Conservation (phyloP, 1,284 basidiomycete genomes). For the Naganishia cerealis region DNA sequence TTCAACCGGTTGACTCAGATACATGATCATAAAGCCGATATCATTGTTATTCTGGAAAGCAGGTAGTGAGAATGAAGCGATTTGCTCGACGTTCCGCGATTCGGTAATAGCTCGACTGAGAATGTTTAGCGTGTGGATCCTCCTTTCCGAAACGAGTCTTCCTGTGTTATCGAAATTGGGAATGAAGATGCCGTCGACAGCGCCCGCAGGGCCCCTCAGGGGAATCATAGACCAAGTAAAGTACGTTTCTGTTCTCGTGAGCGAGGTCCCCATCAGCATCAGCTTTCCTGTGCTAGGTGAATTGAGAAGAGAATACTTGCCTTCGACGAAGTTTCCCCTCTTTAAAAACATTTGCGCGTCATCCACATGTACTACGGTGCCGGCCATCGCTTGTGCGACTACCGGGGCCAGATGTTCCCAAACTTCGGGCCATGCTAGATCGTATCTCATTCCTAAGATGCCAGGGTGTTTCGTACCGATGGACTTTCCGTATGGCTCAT, state of each 20-base stretch:
- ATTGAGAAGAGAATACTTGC: not conserved
- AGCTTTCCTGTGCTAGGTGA: too few species aligned
- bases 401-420: conserved; percentile 33
- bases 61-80: conserved; percentile 9
- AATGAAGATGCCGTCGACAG: conserved; percentile 32
- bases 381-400: conserved; percentile 29
- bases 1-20: conserved; percentile 21
- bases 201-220: conserved; percentile 24
- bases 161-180: conserved; percentile 41
- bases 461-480: conserved; percentile 38
- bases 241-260: conserved; percentile 36
- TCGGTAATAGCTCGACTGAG: conserved; percentile 34
- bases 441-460: conserved; percentile 37
- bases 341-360: conserved; percentile 40
- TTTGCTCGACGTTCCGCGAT: conserved; percentile 25
- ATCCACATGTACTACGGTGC: conserved; percentile 35
- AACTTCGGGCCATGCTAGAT: conserved; percentile 39
- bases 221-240: conserved; percentile 42
- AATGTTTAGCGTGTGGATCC: conserved; percentile 37
- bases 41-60: conserved; percentile 15
- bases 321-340: conserved; percentile 19
- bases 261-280: not conserved
- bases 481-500: conserved; percentile 33
- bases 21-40: conserved; percentile 20
- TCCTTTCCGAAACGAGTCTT: conserved; percentile 36